Conservation (phyloP, 2,329 filamentous ascomycete genomes). For the Fusarium tupiense region DNA sequence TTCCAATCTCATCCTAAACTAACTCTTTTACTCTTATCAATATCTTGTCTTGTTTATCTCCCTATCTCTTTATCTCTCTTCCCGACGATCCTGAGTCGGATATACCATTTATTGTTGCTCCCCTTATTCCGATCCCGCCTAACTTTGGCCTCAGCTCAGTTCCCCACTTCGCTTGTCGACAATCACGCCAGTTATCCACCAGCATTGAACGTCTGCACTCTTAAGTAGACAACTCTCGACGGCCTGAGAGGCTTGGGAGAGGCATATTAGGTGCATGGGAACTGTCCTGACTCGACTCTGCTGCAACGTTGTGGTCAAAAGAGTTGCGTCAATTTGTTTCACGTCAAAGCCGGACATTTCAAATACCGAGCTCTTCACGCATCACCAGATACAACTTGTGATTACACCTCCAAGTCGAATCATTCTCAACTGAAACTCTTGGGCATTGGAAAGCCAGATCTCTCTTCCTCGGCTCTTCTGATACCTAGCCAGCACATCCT, state of each 20-base stretch:
- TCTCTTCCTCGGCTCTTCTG: background rate
- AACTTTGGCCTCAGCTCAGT: conserved; percentile 20
- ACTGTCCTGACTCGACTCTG: background rate
- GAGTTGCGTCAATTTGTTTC: conserved; percentile 3
- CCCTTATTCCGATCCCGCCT: background rate
- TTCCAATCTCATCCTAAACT: background rate
- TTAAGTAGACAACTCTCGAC: background rate
- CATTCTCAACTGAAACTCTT: background rate
- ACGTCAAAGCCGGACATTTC: background rate
- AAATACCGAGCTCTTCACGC: conserved; percentile 5
- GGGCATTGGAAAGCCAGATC: background rate
- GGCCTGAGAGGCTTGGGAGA: background rate
- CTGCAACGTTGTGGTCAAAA: background rate
- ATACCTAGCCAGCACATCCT: background rate
- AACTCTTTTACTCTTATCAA: conserved; percentile 2
- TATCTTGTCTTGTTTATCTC: background rate
- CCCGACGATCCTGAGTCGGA: background rate
- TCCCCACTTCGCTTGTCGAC: conserved; percentile 32
- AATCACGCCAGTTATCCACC: conserved; percentile 31
- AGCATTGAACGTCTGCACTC: conserved; percentile 8
- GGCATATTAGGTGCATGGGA: background rate
- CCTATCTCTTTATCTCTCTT: background rate
- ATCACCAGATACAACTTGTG: conserved; percentile 24
- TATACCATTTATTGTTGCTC: conserved; percentile 9
- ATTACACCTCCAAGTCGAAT: conserved; percentile 12